Conservation (phyloP, 106 monocot species). For the Gastrodia elata region DNA sequence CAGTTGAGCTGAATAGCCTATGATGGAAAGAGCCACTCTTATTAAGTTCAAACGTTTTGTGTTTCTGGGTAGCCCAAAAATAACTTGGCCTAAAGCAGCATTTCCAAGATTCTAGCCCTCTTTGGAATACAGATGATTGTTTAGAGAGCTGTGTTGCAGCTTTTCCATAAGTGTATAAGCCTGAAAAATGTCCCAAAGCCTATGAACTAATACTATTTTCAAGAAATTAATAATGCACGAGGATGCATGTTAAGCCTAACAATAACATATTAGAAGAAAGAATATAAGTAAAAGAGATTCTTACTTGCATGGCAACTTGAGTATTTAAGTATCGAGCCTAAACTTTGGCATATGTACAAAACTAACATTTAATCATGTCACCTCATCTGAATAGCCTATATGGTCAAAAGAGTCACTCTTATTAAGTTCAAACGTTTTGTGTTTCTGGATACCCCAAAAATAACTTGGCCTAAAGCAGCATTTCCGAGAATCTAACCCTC, state of each 20-base stretch:
- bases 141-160: not conserved
- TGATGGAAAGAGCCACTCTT: constrained; percentile 14
- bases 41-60: not conserved
- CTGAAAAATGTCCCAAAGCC: constrained; percentile 7
- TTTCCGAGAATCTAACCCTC: constrained; percentile 3
- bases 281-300: too few relatives aligned
- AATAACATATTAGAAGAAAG: not conserved
- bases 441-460: not conserved
- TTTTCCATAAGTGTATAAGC: constrained; percentile 6
- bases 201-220: not conserved
- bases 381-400: constrained; percentile 36
- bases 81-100: constrained; percentile 7
- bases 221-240: not conserved
- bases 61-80: not conserved
- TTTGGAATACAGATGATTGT: constrained; percentile 6
- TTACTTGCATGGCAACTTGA: too few relatives aligned
- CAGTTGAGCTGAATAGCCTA: constrained; percentile 35
- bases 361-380: too few relatives aligned
- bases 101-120: constrained; percentile 3
- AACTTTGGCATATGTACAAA: too few relatives aligned
- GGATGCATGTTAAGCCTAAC: not conserved
- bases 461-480: constrained; percentile 7
- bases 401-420: constrained; percentile 13
- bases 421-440: not conserved
- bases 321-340: too few relatives aligned